Base-by-base conservation (phyloP, 2,329 filamentous ascomycete species). In the Xylaria sp. region DNA sequence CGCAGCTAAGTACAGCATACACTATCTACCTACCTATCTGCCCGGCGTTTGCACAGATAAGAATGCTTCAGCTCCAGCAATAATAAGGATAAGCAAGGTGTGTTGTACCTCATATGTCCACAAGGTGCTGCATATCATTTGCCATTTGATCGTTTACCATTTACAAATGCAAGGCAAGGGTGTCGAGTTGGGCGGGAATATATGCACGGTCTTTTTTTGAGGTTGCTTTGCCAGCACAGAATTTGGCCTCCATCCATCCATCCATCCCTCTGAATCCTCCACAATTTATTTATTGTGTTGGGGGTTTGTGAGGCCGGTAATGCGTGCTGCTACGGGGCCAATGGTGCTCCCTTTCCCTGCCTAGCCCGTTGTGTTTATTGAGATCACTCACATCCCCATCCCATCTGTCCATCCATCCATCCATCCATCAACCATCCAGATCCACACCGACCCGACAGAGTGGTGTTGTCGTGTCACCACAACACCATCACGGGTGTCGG, bases 401-500 rank as follows among this genome's bases (percentile, higher is more conserved):
- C 34, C 34, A 36, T 36, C 34, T 9, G n/a, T 4, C 42, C 17
- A 45, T 45, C 14, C 39, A n/a, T 45, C 12, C 14, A 45, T 45
- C 12, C 39, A 45, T 5, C 12, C 12, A 45, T 45, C 8, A 39
- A 3, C 39, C 56, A 32, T 36, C 19, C 42, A 56, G n/a, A 56
- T 53, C 64, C 57, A 59, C 68, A 64, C 56, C 65, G 65, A 70
- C 68, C 65, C 68, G 65, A 69, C 61, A 55, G 65, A 63, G 53
- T 67, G 69, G 69, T 67, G 69, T 66, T 70, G 72, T 71, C 66
- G 69, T 71, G 65, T 70, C 71, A 71, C 70, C 70, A 69, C 69
- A 72, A 72, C 71, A 68, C 69, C 68, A 70, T 66, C 70, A 64
- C 62, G 65, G 68, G 24, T 57, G 32, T 60, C 32, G 6, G 62